Base-by-base conservation (phyloP, 352 stramenopile species). In the Aphanomyces euteiches region DNA sequence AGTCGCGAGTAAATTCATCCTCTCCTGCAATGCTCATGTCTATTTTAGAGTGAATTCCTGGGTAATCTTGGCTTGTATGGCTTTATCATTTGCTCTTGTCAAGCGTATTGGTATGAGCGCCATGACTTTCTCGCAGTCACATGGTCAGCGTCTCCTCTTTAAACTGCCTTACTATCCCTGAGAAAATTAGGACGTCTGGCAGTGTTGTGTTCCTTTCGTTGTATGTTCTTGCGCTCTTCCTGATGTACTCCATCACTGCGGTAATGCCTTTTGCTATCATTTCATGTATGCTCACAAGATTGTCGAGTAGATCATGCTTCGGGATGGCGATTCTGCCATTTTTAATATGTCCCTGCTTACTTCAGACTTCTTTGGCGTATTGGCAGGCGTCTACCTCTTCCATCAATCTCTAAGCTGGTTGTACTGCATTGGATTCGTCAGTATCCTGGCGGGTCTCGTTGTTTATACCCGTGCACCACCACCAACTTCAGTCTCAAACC, bases 321-420 rank as follows among this genome's bases (percentile, higher is more conserved):
- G 88, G 38, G 81, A 83, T 10, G 88, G 85, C 43, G 96, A 99
- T 84, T 92, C 96, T 7, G 96, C 95, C 8, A 77, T 98, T 36
- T 95, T 99, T 74, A 99, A 99, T 80, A 76, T 99, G 50, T 98
- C 90, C 10, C 75, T 99, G 64, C 92, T 99, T 73, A 97, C 94
- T 17, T 96, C 93, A 57, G 96, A 98, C 75, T 87, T 98, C 45
- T 99, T 97, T 79, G 93, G 93, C 0, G 91, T 99, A 56, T 77
- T 96, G 34, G 84, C 81, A 4, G 80, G 76, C 94, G 75, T 96
- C 94, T 90, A 90, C 79, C 63, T 97, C 78, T 88, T 87, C 97
- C 66, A 87, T 54, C 77, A 95, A 63, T 69, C 84, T 40, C 77
- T 96, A 45, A 85, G 73, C 61, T 80, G 71, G 58, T 76, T 96